Base-by-base conservation (phyloP, 176 grass and related monocot genomes). In the Melocanna baccifera region DNA sequence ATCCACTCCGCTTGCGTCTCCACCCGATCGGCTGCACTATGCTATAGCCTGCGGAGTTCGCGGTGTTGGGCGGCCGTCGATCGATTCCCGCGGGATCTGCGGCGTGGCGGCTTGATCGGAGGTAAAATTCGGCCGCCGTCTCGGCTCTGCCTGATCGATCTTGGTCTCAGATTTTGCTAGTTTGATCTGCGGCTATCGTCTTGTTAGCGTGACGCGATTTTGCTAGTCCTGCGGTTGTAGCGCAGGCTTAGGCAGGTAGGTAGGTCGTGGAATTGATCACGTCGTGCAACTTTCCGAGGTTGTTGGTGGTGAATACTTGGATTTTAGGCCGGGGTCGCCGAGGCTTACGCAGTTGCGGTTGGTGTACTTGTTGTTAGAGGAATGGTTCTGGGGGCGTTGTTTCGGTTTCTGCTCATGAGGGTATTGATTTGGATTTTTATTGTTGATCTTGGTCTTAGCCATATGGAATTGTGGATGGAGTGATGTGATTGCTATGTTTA, bases 81-180 rank as follows among this genome's bases (percentile, higher is more conserved):
- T 67, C 59, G 59, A 29, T 29, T 53, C 43, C 62, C 32, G 63
- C 22, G 62, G 62, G 78, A 80, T 80, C 78, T 52, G 77, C 77
- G 19, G 43, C 26, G 61, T 53, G 73, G 51, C 20, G 22, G 53
- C 55, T 61, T 61, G 55, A 62, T 28, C 78, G 46, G 46, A 68
- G 78, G 78, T 80, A 80, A 39, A 29, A 37, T 39, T 19, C 29
- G 12, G 57, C 62, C 20, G 62, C 6, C 20, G 20, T 25, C 30
- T 50, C 62, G 9, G 12, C 45, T 34, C 29, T 51, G 12, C 3
- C 63, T 20, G 20, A 12, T 52, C 2, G 20, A 32, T 6, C 7
- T 68, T 53, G 29, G 12, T 18, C 7, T 23, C 13, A 7, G 3
- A 52, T 23, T 53, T 61, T 40, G 67, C 36, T 42, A 41, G 39